Conservation (phyloP, 192 early-diverging fungal species). For the Gamsiella multidivaricata region DNA sequence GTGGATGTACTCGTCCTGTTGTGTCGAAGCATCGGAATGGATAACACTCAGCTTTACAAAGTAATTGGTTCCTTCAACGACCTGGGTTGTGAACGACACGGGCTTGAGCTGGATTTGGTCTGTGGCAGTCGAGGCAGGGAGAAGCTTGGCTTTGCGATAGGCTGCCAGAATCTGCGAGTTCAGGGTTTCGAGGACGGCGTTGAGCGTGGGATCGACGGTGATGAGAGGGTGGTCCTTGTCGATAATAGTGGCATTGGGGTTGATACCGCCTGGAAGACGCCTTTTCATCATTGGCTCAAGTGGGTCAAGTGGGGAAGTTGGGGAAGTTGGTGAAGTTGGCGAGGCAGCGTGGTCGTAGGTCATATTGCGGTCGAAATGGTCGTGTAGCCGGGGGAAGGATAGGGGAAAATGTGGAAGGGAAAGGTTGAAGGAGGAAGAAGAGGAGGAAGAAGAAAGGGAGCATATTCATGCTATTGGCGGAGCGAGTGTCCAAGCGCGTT, state of each 20-base stretch:
- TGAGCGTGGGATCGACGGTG: constrained; percentile 7
- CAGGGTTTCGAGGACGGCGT: neutral
- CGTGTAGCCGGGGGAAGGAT: neutral
- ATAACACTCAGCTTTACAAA: constrained; percentile 28
- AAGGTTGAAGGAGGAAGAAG: neutral
- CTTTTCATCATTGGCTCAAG: too few species aligned
- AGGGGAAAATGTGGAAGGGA: neutral
- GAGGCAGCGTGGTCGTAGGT: neutral
- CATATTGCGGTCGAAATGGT: neutral
- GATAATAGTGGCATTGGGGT: neutral
- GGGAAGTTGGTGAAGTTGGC: neutral
- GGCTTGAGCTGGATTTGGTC: constrained; percentile 7
- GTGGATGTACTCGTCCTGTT: constrained; percentile 20
- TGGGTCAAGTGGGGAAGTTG: too few species aligned
- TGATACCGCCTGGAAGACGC: constrained; percentile 16
- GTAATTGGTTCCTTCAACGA: constrained; percentile 33
- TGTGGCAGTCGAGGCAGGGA: neutral
- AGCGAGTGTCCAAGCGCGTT: too few species aligned
- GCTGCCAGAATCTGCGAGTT: neutral
- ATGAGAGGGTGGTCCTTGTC: constrained; percentile 19
- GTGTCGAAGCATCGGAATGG: neutral
- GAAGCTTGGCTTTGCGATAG: neutral
- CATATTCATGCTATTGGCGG: neutral
- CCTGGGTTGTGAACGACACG: constrained; percentile 23
- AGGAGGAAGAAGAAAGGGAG: neutral